Evolutionary conservation across 2,329 filamentous ascomycete species (phyloP), one percentile per base, ranked within the genome.

Genomic region (Uncinocarpus reesii): DNA sequence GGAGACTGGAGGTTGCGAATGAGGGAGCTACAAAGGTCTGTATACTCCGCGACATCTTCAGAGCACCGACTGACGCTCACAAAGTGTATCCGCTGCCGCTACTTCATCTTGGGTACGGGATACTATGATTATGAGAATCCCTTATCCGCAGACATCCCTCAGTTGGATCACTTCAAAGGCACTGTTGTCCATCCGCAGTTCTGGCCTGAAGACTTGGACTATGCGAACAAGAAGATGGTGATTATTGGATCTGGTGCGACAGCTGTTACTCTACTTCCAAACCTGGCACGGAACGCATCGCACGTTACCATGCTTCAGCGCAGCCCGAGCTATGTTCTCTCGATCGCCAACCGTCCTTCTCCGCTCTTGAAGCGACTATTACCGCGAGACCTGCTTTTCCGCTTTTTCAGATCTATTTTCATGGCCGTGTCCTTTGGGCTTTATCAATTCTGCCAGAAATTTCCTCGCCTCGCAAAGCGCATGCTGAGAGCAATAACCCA

Each of bases 271-370:
- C 72, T 94, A 1, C 63, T 93, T 2, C 87, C 86, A 0, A 76
- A 73, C 40, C 66, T 93, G 38, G 78, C 80, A 0, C 68, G 83
- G 36, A 77, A 74, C 32, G 84, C 83, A 4, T 67, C 66, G 4
- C 74, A 77, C 11, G 79, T 88, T 23, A 90, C 84, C 1, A 86
- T 90, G 78, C 73, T 93, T 2, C 86, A 93, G 66, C 79, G 87
- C 49, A 86, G 80, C 38, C 87, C 87, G 0, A 76, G 75, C 0
- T 89, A 86, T 58, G 73, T 89, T 48, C 56, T 83, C 37, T 68
- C 75, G n/a, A 56, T 79, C 1, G 66, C 74, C 0, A 69, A 72
- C 20, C 21, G 24, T n/a, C n/a, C 24, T 13, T 40, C 34, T 23
- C 58, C 46, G 6, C 10, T 42, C 21, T 7, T 35, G 40, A 48